A percentile compares a stretch with the other conserved stretches of the same genome.
These are phyloP conservation scores for Decorospora gaudefroyi DNA, from an alignment of 2,329 filamentous ascomycete species.

Conservation along the genomic window DNA sequence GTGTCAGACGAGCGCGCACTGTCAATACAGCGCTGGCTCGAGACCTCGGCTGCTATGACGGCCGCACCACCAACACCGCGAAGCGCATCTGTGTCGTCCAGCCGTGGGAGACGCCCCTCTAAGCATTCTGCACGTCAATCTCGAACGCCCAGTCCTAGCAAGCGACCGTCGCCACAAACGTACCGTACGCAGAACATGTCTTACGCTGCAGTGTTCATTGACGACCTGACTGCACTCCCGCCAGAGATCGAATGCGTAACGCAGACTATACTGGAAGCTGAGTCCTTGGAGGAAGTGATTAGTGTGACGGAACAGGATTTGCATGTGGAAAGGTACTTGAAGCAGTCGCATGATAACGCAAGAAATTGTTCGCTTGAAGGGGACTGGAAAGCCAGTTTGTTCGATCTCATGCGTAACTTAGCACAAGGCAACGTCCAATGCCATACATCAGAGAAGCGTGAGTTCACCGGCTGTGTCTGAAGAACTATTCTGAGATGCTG, in stretches of 20 bases:
- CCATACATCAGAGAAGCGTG: slow-evolving; percentile 25
- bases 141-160: slow-evolving; percentile 26
- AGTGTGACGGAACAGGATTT: neutral
- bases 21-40: slow-evolving; percentile 10
- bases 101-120: slow-evolving; percentile 3
- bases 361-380: slow-evolving; percentile 20
- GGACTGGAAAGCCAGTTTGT: slow-evolving; percentile 23
- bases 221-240: slow-evolving; percentile 10
- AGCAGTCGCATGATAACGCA: slow-evolving; percentile 14
- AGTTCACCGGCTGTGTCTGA: slow-evolving; percentile 4
- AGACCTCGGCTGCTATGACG: slow-evolving; percentile 11
- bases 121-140: slow-evolving; percentile 8
- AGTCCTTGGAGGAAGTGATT: slow-evolving; percentile 11
- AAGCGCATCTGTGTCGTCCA: slow-evolving; percentile 10
- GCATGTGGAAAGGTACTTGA: slow-evolving; percentile 10
- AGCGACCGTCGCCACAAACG: slow-evolving; percentile 22
- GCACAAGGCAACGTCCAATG: slow-evolving; percentile 10
- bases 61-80: slow-evolving; percentile 21
- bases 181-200: slow-evolving; percentile 27
- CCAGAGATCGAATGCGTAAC: slow-evolving; percentile 13
- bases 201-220: slow-evolving; percentile 16
- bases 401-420: slow-evolving; percentile 13
- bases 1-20: slow-evolving; percentile 1
- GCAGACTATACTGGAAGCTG: slow-evolving; percentile 19
- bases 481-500: slow-evolving; percentile 4